Evolutionary conservation across 139 green algal genomes (phyloP), one percentile per base, ranked within the genome.

Genomic region (Tetraselmis chui): DNA sequence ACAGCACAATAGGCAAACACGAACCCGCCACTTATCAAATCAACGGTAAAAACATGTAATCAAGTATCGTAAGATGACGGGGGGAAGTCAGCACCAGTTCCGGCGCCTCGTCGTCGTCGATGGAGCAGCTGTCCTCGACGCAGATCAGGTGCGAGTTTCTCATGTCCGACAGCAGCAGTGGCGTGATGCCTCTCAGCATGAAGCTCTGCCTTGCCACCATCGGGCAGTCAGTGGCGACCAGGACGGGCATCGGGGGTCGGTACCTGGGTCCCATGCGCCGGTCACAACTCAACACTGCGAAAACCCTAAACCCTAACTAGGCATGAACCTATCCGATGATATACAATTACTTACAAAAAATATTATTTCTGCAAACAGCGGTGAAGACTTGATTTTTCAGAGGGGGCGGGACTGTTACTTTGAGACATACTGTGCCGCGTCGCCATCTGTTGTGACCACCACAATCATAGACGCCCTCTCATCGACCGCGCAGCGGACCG

Each of bases 391-490:
- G n/a, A n/a, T n/a, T n/a, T n/a, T n/a, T n/a, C n/a, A n/a, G n/a
- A n/a, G n/a, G n/a, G n/a, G n/a, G n/a, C n/a, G n/a, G n/a, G n/a
- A n/a, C n/a, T n/a, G n/a, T n/a, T n/a, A 67, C 45, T 67, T 67
- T 67, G 45, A 67, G 11, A 67, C 45, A 18, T 67, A 67, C 45
- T 18, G 45, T 18, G 45, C 74, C 2, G 74, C 74, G 5, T 11
- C n/a, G 74, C 74, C 74, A 25, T 23, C 28, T 2, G 25, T 28
- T 22, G 74, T 77, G 74, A 77, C 74, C 23, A 77, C 74, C 74
- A 77, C 74, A 29, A 77, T 77, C 74, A 77, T 77, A 25, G 74
- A 28, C 74, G 74, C 74, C 26, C 18, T 22, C 74, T 79, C 76
- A 2, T 79, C 76, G 28, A 28, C 2, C 28, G 76, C 76, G 76